Conservation (phyloP, 148 eudicot genomes). For the Arctostaphylos glauca region DNA sequence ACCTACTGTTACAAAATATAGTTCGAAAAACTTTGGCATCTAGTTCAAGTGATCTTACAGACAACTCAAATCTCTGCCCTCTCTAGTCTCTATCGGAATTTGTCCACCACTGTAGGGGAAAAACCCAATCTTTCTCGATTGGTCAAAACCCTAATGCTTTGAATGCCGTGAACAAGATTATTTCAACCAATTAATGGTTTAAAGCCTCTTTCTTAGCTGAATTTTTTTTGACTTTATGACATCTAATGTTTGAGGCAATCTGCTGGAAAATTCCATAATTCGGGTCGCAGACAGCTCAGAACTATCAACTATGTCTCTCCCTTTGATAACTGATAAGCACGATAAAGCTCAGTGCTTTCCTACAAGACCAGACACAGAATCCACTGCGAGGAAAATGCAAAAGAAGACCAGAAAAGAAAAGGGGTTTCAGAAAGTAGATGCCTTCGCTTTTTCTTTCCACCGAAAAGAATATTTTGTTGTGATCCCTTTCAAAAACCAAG, state of each 20-base stretch:
- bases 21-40: too few species aligned
- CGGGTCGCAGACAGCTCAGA: neutral
- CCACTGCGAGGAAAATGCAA: neutral
- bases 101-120: too few species aligned
- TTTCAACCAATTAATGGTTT: neutral
- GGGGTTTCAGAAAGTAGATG: neutral
- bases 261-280: neutral
- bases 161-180: neutral
- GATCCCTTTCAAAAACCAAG: neutral
- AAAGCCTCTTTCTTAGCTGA: neutral
- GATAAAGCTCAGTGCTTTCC: slow-evolving; percentile 4
- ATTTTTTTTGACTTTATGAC: neutral
- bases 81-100: neutral
- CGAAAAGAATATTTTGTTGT: slow-evolving; percentile 2
- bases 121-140: too few species aligned
- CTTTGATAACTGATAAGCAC: neutral
- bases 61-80: neutral
- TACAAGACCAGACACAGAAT: slow-evolving; percentile 8
- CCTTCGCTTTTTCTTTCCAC: slow-evolving; percentile 11
- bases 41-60: too few species aligned
- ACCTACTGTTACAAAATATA: neutral
- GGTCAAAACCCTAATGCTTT: too few species aligned
- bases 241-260: neutral
- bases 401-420: neutral
- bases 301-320: neutral